Conservation (phyloP, 2,329 filamentous ascomycete genomes). For the Metarhizium anisopliae region DNA sequence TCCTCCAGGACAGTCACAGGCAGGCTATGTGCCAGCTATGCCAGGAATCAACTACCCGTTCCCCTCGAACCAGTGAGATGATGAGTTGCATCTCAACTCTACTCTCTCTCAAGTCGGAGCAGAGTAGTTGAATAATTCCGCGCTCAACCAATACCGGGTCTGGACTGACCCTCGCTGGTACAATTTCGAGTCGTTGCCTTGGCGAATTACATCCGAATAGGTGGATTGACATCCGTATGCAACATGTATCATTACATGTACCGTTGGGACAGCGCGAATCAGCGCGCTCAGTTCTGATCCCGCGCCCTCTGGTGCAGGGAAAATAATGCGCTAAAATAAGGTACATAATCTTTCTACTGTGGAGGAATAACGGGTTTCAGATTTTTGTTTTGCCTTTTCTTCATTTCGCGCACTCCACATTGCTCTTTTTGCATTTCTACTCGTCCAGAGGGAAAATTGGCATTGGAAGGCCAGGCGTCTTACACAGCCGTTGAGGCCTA, state of each 20-base stretch:
- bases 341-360: background rate
- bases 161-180: background rate
- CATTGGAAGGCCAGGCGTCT: background rate
- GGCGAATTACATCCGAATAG: background rate
- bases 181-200: background rate
- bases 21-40: slow-evolving; percentile 13
- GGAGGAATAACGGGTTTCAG: background rate
- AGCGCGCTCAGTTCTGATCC: background rate
- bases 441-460: background rate
- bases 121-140: background rate
- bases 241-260: background rate
- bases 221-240: background rate
- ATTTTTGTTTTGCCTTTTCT: background rate
- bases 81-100: background rate
- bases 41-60: slow-evolving; percentile 19
- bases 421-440: background rate
- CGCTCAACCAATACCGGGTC: background rate
- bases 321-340: background rate
- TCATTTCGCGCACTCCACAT: background rate
- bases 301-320: too few relatives aligned
- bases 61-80: slow-evolving; percentile 8
- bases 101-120: background rate
- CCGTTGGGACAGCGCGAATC: background rate
- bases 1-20: slow-evolving; percentile 4
- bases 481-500: background rate